Evolutionary conservation across 768 basidiomycete species (phyloP).

Genomic region (Coprinopsis strossmayeri): DNA sequence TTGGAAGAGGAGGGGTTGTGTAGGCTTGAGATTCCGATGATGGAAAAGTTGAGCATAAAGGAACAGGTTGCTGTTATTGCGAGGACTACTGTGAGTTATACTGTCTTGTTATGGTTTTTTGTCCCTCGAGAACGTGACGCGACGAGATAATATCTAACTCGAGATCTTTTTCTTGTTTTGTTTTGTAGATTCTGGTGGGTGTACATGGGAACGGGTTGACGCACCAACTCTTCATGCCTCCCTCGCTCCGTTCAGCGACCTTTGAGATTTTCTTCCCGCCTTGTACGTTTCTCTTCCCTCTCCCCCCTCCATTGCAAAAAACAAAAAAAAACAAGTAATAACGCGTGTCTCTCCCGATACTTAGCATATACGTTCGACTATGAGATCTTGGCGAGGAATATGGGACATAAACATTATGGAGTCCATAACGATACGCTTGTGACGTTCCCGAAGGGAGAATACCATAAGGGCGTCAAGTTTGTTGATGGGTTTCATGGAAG

Average conservation of each 20-base stretch:
- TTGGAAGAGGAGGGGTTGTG: constrained; percentile 19
- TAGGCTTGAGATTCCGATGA: constrained; percentile 14
- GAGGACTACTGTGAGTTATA: constrained; percentile 18
- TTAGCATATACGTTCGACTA: constrained; percentile 36
- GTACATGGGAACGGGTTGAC: constrained; percentile 62
- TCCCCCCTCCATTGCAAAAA: too few relatives aligned
- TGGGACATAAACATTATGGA: constrained; percentile 48
- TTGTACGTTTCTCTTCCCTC: constrained; percentile 25
- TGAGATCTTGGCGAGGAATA: constrained; percentile 33
- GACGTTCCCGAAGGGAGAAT: constrained; percentile 24
- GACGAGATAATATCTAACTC: too few relatives aligned
- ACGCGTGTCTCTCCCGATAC: neutral
- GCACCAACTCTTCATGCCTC: constrained; percentile 69
- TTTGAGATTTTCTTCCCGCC: constrained; percentile 64
- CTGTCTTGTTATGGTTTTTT: too few relatives aligned
- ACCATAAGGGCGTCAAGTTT: constrained; percentile 13
- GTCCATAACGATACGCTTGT: constrained; percentile 61
- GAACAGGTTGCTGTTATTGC: constrained; percentile 18
- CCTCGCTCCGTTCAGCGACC: constrained; percentile 52
- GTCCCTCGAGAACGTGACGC: neutral
- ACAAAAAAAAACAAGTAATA: too few relatives aligned
- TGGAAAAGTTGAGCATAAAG: constrained; percentile 16
- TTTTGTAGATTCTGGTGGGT: constrained; percentile 18
- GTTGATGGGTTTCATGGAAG: constrained; percentile 1
- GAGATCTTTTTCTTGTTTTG: neutral